Base-by-base conservation (phyloP, 2,329 filamentous ascomycete species). In the Exophiala spinifera region DNA sequence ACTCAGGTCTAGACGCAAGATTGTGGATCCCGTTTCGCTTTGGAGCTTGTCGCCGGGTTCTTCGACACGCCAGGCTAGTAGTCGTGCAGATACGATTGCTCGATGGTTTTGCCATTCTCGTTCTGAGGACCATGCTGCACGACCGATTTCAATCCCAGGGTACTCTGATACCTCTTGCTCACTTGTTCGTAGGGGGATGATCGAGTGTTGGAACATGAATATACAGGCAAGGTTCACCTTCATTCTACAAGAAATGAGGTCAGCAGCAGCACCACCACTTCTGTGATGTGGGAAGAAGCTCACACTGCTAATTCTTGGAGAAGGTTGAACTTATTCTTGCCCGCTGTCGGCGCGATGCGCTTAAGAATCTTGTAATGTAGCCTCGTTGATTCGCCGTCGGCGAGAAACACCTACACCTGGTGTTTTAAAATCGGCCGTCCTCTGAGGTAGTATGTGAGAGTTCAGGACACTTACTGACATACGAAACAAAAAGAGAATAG, bases 91-190 rank as follows among this genome's bases (percentile, higher is more conserved):
- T 4, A 59, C 36, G 15, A 17, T 31, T 14, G 56, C 56, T 17
- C 52, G 47, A 19, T 51, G 47, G n/a, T 48, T 46, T 21, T 59
- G 51, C 59, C 59, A 61, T 47, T 56, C 56, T 2, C 53, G 46
- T 13, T 59, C 55, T 10, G 33, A 53, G 8, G 20, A 44, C 59
- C 59, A 61, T 25, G 43, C 31, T 4, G 43, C 46, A 8, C 56
- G 37, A 21, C 59, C 59, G 11, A 58, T 40, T 25, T 61, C 56
- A 33, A 61, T 49, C n/a, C n/a, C n/a, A n/a, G n/a, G n/a, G n/a
- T n/a, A n/a, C n/a, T n/a, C n/a, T n/a, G n/a, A n/a, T n/a, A n/a
- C n/a, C n/a, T n/a, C n/a, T n/a, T n/a, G n/a, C n/a, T n/a, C n/a
- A n/a, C n/a, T n/a, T n/a, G n/a, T n/a, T n/a, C n/a, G n/a, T n/a